A percentile compares a stretch with the other conserved stretches of the same genome.
Conservation (phyloP, 176 grass and related monocot genomes). For the Musa beccarii region DNA sequence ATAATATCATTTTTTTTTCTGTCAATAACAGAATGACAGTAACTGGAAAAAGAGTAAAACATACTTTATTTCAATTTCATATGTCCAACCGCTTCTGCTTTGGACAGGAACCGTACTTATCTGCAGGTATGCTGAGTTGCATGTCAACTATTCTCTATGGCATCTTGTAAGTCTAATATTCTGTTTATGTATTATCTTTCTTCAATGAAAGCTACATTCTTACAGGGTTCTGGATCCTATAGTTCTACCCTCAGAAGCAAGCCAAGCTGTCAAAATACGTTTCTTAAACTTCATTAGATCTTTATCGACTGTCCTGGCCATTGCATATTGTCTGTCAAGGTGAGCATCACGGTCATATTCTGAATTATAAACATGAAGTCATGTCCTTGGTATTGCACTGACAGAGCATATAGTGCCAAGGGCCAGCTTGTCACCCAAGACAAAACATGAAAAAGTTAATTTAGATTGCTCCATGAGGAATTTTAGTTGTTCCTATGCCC, state of each 20-base stretch:
- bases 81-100: constrained; percentile 90
- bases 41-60: constrained; percentile 92
- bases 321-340: constrained; percentile 86
- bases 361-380: neutral
- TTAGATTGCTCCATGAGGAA: neutral
- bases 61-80: constrained; percentile 70
- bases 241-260: constrained; percentile 58
- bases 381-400: neutral
- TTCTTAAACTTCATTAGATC: constrained; percentile 78
- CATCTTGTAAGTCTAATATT: neutral
- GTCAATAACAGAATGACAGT: constrained; percentile 48
- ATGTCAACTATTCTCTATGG: constrained; percentile 10
- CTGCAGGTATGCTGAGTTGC: constrained; percentile 56
- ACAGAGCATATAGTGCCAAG: neutral
- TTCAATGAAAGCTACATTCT: neutral
- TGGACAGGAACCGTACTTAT: constrained; percentile 78
- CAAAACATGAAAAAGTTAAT: neutral
- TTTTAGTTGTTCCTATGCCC: neutral
- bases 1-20: constrained; percentile 11
- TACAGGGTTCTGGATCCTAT: constrained; percentile 77
- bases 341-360: constrained; percentile 27
- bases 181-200: neutral
- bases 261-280: constrained; percentile 79
- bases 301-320: constrained; percentile 73
- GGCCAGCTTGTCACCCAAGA: neutral